Percentiles rank a stretch among this genome's conserved stretches.
These are phyloP conservation scores for Mucor ambiguus DNA, from an alignment of 371 early-diverging fungal species.

Conservation along the genomic window DNA sequence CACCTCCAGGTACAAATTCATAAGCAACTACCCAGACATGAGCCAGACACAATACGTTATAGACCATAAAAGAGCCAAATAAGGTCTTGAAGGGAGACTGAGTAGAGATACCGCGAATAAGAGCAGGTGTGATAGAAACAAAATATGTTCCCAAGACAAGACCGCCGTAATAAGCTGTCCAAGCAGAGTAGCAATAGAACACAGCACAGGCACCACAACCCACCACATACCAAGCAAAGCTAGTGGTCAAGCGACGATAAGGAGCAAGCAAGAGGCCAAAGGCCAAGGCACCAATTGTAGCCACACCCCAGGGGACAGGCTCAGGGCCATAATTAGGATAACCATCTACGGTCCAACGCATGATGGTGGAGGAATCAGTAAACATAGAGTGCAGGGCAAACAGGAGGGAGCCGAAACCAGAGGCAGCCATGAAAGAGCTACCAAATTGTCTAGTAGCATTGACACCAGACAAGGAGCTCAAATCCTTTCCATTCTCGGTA, in stretches of 20 bases:
- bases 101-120: slow-evolving; percentile 59
- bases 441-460: slow-evolving; percentile 13
- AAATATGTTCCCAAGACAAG: slow-evolving; percentile 65
- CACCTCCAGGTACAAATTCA: slow-evolving; percentile 83
- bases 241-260: slow-evolving; percentile 59
- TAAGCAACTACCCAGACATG: slow-evolving; percentile 86
- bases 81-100: slow-evolving; percentile 73
- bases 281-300: slow-evolving; percentile 64
- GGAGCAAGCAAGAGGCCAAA: slow-evolving; percentile 59
- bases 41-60: slow-evolving; percentile 71
- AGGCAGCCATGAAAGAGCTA: slow-evolving; percentile 56
- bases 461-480: neutral
- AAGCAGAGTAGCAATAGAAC: slow-evolving; percentile 61
- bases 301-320: slow-evolving; percentile 77
- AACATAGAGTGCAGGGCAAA: slow-evolving; percentile 78
- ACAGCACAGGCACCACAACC: slow-evolving; percentile 58
- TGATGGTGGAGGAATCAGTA: slow-evolving; percentile 73
- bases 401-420: slow-evolving; percentile 68
- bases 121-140: slow-evolving; percentile 61
- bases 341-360: slow-evolving; percentile 78
- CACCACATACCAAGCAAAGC: slow-evolving; percentile 61
- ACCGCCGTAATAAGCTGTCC: slow-evolving; percentile 69
- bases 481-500: slow-evolving; percentile 3
- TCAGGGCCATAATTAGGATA: slow-evolving; percentile 77
- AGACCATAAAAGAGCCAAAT: slow-evolving; percentile 60